These are phyloP conservation scores for Suhomyces sp. DNA, from an alignment of 805 yeast genomes.

Conservation along the genomic window DNA sequence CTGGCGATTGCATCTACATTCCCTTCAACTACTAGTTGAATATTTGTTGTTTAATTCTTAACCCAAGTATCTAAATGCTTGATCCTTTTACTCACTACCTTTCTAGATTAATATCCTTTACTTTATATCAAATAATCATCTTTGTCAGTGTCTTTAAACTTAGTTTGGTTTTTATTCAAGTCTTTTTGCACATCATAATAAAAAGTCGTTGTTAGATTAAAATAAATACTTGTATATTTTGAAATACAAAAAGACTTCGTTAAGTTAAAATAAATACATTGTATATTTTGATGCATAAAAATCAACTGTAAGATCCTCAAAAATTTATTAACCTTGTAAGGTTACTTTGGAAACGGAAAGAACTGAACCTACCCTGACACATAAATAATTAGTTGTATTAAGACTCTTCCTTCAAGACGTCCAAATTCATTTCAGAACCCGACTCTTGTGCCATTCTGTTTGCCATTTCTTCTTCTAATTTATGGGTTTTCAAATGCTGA, in stretches of 20 bases:
- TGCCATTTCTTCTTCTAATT: slow-evolving; percentile 9
- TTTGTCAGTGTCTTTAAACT: neutral
- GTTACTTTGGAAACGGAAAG: neutral
- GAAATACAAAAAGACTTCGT: neutral
- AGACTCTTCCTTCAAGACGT: neutral
- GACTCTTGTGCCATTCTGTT: slow-evolving; percentile 1
- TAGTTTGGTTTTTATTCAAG: neutral
- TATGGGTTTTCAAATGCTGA: slow-evolving; percentile 64
- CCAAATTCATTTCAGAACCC: neutral
- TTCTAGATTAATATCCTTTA: neutral
- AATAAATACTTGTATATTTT: neutral
- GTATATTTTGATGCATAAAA: neutral
- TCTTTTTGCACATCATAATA: neutral
- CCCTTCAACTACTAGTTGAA: neutral
- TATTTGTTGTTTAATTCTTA: neutral
- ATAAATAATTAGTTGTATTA: neutral
- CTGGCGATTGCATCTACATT: neutral
- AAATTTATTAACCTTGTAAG: neutral
- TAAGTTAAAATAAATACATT: neutral
- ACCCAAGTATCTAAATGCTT: neutral
- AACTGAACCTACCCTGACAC: neutral
- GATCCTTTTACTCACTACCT: neutral
- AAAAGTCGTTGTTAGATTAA: neutral
- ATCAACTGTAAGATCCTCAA: neutral
- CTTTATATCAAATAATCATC: neutral